A percentile compares a stretch with the other conserved stretches of the same genome.
Evolutionary conservation across 176 grass and related monocot species (phyloP).

Genomic region (Musa acuminata): DNA sequence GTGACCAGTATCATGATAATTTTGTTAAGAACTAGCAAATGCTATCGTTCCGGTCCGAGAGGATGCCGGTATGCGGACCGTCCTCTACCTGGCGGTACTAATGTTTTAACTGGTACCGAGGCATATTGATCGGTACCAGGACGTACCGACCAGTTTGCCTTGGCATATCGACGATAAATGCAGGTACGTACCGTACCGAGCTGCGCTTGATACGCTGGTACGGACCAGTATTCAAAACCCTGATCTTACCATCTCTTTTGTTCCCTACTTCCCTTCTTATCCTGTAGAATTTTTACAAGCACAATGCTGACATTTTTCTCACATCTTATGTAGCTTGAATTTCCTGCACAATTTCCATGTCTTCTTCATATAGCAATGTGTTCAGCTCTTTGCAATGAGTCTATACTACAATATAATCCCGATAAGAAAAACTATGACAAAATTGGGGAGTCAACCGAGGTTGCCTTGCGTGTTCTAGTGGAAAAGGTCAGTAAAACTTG

Average conservation of each 20-base stretch:
- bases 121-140: no score
- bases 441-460: constrained; percentile 98
- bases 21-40: not conserved
- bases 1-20: not conserved
- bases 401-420: constrained; percentile 92
- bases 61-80: no score
- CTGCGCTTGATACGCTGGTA: no score
- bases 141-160: no score
- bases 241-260: not conserved
- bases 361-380: constrained; percentile 98
- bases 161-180: no score
- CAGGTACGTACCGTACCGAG: no score
- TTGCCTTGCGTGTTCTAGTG: constrained; percentile 86
- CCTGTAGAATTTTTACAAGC: not conserved
- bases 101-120: no score
- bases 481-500: constrained; percentile 62
- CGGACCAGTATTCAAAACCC: no score
- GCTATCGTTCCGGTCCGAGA: no score
- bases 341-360: constrained; percentile 92
- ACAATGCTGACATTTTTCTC: not conserved
- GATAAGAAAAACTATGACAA: constrained; percentile 94
- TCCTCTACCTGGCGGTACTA: no score
- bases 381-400: constrained; percentile 95
- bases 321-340: constrained; percentile 68
- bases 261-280: not conserved